Evolutionary conservation across 2,329 filamentous ascomycete species (phyloP).

Genomic region (Pleurostoma richardsiae): DNA sequence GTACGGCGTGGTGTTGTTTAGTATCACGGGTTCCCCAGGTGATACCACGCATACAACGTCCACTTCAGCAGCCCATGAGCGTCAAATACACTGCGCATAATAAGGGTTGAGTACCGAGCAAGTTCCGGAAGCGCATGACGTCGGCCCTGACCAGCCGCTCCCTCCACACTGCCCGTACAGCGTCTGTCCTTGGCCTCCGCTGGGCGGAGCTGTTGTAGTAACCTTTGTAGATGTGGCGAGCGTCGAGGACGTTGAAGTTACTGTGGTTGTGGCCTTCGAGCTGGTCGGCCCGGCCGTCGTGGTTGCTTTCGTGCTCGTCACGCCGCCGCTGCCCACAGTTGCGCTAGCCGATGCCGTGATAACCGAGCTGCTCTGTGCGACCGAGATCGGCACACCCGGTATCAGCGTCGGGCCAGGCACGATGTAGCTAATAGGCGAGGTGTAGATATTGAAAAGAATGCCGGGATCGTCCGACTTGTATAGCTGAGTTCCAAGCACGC

Average conservation of each 20-base stretch:
- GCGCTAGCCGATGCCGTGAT: slow-evolving; percentile 9
- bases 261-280: not conserved
- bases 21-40: no score
- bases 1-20: no score
- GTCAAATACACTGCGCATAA: slow-evolving; percentile 33
- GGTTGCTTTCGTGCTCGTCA: slow-evolving; percentile 2
- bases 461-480: slow-evolving; percentile 48
- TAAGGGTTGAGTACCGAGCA: slow-evolving; percentile 32
- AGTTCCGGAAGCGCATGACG: slow-evolving; percentile 26
- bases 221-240: slow-evolving; percentile 1
- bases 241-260: slow-evolving; percentile 1
- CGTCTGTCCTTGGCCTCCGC: slow-evolving; percentile 2
- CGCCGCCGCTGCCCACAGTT: slow-evolving; percentile 1
- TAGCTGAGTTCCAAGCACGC: slow-evolving; percentile 43
- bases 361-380: slow-evolving; percentile 10
- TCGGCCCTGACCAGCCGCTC: slow-evolving; percentile 28
- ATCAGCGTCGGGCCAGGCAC: slow-evolving; percentile 11
- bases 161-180: slow-evolving; percentile 36
- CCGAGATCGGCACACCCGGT: slow-evolving; percentile 13
- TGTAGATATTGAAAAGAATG: slow-evolving; percentile 49
- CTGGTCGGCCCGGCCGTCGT: not conserved
- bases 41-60: no score
- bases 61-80: not conserved
- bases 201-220: slow-evolving; percentile 1
- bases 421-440: slow-evolving; percentile 5